Base-by-base conservation (phyloP, 345 rosid genomes). In the Lepidium sativum region DNA sequence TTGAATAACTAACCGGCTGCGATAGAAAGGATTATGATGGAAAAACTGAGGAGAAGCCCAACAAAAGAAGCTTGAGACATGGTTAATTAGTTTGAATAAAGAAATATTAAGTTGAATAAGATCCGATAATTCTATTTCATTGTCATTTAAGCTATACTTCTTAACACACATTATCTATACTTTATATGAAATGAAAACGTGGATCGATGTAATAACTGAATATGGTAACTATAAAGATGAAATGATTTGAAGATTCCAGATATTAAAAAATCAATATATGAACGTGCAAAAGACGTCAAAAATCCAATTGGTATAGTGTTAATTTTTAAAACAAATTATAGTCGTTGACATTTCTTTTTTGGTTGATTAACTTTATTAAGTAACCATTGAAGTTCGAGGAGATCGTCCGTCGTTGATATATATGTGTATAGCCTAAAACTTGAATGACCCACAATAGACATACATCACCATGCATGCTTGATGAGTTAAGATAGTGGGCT, bases 131-230 rank as follows among this genome's bases (percentile, higher is more conserved):
- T 23, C 0, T 23, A 23, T 14, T 35, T 21, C 18, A 33, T 37
- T 35, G 35, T 23, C 8, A 9, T 63, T 33, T 44, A 44, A 23
- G 39, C 31, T 11, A 33, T 34, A n/a, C n/a, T 50, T 20, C 13
- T 14, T 2, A 27, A 33, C 9, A 25, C 43, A 44, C 35, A 9
- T 41, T 41, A 29, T 54, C 18, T 32, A 44, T 20, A 20, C 20
- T 1, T 67, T 38, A 55, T 67, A 55, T 55, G 62, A 43, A 27
- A 7, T 55, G 47, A 16, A 56, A 67, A 67, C 71, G 64, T 67
- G 71, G 64, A 48, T 55, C 47, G 64, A 25, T 31, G 64, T 67
- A 55, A 67, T 67, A 54, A 1, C 61, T 42, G 44, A 42, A 21
- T 15, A 50, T 50, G 55, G 34, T 54, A 41, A 33, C 43, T 9